Base-by-base conservation (phyloP, 768 basidiomycete genomes). In the Mrakia frigida region DNA sequence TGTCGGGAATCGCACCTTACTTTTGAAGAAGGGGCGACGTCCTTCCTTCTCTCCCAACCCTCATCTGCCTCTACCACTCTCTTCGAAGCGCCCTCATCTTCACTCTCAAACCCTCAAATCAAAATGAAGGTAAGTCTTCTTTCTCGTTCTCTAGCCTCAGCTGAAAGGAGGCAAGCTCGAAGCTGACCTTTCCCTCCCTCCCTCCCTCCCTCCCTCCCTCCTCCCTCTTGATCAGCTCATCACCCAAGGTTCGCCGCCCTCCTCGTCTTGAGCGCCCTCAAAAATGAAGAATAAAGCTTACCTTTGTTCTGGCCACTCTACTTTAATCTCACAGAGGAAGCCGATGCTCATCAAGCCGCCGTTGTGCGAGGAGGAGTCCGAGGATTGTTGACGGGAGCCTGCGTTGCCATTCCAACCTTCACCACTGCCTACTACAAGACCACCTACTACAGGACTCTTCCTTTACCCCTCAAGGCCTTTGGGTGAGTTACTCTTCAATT, bases 321-420 rank as follows among this genome's bases (percentile, higher is more conserved):
- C n/a, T 25, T n/a, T 3, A 11, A 13, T 6, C 1, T 14, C 7
- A 11, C 18, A 41, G 65, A 68, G 23, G 65, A 68, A 39, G 65
- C 65, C 37, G 65, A 68, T 41, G 65, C 65, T 23, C 65, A 68
- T n/a, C 65, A 68, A 39, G 39, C 65, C 6, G 35, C 33, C 35
- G 65, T 68, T 2, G 65, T 68, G 3, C 37, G 21, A 18, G 65
- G 65, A 68, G 65, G 65, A n/a, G 18, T 68, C 35, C 7, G n/a
- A 6, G 65, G 65, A 11, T n/a, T 68, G 14, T 18, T 37, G 9
- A 39, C 35, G 39, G 65, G 65, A 39, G 65, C 10, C 25, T 14
- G 13, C 11, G 21, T 68, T n/a, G 65, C 65, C 16, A 23, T 37
- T 16, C 33, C 65, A 13, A 25, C 35, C 9, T 68, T 68, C 65